Percentiles rank a stretch among this genome's conserved stretches.
phyloP scores from a whole-genome alignment of 805 yeast species.

The Pichia ethanolica region DNA sequence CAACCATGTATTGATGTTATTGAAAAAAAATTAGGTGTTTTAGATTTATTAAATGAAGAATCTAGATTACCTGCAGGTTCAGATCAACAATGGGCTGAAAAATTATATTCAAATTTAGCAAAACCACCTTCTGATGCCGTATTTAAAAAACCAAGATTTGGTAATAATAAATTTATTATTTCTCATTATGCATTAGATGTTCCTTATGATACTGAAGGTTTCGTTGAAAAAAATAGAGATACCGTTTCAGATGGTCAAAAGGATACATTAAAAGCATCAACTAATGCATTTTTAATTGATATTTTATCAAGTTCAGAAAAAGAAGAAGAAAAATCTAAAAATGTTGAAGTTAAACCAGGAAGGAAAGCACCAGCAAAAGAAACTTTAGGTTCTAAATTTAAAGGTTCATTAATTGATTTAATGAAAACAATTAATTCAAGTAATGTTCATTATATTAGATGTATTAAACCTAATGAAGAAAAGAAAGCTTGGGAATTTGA shows the following conservation, averaged over 20 bases:
- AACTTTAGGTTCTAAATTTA: constrained; percentile 91
- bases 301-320: constrained; percentile 61
- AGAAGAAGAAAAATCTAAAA: constrained; percentile 34
- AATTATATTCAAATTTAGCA: constrained; percentile 78
- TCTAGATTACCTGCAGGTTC: constrained; percentile 89
- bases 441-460: constrained; percentile 92
- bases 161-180: constrained; percentile 83
- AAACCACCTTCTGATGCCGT: constrained; percentile 68
- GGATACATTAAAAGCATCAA: constrained; percentile 68
- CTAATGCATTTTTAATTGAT: constrained; percentile 56
- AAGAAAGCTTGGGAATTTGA: constrained; percentile 96
- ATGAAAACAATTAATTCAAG: constrained; percentile 92
- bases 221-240: constrained; percentile 94
- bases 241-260: constrained; percentile 94
- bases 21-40: constrained; percentile 81
- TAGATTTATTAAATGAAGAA: constrained; percentile 89
- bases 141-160: constrained; percentile 90
- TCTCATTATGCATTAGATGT: constrained; percentile 95
- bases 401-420: constrained; percentile 82
- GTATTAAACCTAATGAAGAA: constrained; percentile 93
- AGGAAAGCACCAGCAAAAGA: constrained; percentile 58
- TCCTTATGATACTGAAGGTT: constrained; percentile 85
- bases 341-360: constrained; percentile 28
- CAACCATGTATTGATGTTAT: constrained; percentile 94
- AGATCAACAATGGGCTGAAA: constrained; percentile 87